phyloP scores from a whole-genome alignment of 345 rosid species.

The Rhizophora apiculata region DNA sequence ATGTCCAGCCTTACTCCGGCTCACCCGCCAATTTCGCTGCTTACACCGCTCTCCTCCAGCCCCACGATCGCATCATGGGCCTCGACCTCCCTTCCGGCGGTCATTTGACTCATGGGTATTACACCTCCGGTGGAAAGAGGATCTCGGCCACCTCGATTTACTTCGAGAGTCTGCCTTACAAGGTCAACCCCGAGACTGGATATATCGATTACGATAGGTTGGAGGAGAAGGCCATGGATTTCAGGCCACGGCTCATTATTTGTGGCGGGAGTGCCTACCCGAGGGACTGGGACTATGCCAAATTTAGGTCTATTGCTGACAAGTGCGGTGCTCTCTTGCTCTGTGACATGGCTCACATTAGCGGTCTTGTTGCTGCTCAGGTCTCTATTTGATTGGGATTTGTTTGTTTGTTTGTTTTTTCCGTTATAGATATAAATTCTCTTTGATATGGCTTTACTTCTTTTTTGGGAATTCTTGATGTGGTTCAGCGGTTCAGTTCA shows the following conservation, averaged over 20 bases:
- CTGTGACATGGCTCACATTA: slow-evolving; percentile 99
- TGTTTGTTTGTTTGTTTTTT: not conserved
- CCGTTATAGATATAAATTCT: not conserved
- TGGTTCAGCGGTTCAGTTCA: not conserved
- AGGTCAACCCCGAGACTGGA: slow-evolving; percentile 81
- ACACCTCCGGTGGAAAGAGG: slow-evolving; percentile 96
- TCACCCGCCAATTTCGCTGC: slow-evolving; percentile 99
- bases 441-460: not conserved
- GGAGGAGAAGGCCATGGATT: slow-evolving; percentile 99
- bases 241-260: slow-evolving; percentile 88
- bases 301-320: slow-evolving; percentile 72
- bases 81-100: slow-evolving; percentile 96
- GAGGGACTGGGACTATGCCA: slow-evolving; percentile 94
- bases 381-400: slow-evolving; percentile 31
- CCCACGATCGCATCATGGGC: slow-evolving; percentile 98
- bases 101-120: slow-evolving; percentile 94
- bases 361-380: slow-evolving; percentile 99
- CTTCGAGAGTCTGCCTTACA: slow-evolving; percentile 97
- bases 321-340: slow-evolving; percentile 94
- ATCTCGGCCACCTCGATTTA: slow-evolving; percentile 98
- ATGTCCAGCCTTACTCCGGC: slow-evolving; percentile 98
- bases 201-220: slow-evolving; percentile 86
- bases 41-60: slow-evolving; percentile 92
- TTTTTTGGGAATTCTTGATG: not conserved
- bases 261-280: slow-evolving; percentile 99